Conservation (phyloP, 2,329 filamentous ascomycete species). For the Aspergillus sp. region DNA sequence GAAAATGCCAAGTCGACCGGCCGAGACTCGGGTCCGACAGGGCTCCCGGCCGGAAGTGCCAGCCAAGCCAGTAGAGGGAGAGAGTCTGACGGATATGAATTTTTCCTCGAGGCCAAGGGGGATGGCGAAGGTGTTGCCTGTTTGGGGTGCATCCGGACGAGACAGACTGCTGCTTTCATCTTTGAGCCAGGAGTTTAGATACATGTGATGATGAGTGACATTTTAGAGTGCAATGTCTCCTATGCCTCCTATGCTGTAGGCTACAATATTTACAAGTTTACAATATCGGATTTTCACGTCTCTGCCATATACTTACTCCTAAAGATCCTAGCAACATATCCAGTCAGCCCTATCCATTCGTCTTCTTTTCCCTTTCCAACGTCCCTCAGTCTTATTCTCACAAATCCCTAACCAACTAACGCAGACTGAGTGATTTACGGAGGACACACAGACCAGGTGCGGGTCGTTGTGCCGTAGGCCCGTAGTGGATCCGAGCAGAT, state of each 20-base stretch:
- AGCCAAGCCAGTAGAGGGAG: no score
- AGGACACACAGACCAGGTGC: conserved; percentile 3
- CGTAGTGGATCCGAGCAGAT: background rate
- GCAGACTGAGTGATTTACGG: background rate
- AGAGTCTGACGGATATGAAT: background rate
- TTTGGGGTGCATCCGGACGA: conserved; percentile 1
- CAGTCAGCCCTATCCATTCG: background rate
- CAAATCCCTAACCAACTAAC: no score
- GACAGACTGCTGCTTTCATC: background rate
- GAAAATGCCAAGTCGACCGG: conserved; percentile 7
- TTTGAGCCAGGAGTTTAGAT: background rate
- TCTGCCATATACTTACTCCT: background rate
- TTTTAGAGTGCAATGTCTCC: no score
- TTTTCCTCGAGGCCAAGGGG: background rate
- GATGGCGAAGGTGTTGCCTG: background rate
- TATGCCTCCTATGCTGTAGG: background rate
- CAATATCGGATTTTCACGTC: background rate
- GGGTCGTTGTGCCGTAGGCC: background rate
- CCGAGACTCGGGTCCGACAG: conserved; percentile 15
- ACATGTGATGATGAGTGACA: no score
- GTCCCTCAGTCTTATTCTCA: no score
- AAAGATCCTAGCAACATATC: no score
- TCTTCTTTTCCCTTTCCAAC: background rate
- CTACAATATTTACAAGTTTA: background rate
- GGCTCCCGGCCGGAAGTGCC: background rate